Evolutionary conservation across 1,284 basidiomycete genomes (phyloP).

Genomic region (Irpex sp.): DNA sequence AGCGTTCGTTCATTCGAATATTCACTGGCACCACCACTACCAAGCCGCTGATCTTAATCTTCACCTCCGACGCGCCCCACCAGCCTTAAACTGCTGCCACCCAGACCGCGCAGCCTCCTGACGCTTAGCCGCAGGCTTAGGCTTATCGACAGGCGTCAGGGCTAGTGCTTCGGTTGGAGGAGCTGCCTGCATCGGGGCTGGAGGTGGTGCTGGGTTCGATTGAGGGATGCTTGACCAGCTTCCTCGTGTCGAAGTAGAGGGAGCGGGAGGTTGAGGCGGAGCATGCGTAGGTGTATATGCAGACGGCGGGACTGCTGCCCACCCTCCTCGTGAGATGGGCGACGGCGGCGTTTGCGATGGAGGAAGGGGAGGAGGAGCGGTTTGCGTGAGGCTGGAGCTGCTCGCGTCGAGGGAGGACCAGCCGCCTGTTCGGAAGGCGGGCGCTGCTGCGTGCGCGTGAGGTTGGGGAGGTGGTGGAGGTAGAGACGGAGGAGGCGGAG

Average conservation of each 20-base stretch:
- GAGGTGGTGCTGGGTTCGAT: not conserved
- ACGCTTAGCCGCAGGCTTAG: constrained; percentile 4
- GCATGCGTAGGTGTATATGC: not conserved
- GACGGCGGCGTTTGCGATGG: constrained; percentile 6
- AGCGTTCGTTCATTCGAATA: too few species aligned
- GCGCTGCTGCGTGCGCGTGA: constrained; percentile 19
- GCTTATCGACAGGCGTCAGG: not conserved
- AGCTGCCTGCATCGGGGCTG: too few species aligned
- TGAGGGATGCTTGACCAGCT: not conserved
- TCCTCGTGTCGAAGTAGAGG: not conserved
- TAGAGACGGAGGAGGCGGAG: constrained; percentile 7
- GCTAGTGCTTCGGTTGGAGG: not conserved
- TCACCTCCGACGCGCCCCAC: constrained; percentile 16
- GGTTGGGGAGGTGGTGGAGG: not conserved
- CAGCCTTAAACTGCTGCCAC: constrained; percentile 52
- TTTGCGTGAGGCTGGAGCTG: constrained; percentile 17
- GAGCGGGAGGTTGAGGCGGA: not conserved
- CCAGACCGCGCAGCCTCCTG: constrained; percentile 32
- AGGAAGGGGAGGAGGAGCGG: constrained; percentile 5
- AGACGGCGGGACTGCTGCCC: not conserved
- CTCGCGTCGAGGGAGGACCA: constrained; percentile 58
- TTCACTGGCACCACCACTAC: too few species aligned
- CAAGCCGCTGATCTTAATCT: too few species aligned
- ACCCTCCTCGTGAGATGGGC: not conserved
- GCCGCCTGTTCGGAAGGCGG: constrained; percentile 52